Evolutionary conservation across 805 yeast species (phyloP), one percentile per base, ranked within the genome.

Genomic region (Saccharomycopsis amapae): DNA sequence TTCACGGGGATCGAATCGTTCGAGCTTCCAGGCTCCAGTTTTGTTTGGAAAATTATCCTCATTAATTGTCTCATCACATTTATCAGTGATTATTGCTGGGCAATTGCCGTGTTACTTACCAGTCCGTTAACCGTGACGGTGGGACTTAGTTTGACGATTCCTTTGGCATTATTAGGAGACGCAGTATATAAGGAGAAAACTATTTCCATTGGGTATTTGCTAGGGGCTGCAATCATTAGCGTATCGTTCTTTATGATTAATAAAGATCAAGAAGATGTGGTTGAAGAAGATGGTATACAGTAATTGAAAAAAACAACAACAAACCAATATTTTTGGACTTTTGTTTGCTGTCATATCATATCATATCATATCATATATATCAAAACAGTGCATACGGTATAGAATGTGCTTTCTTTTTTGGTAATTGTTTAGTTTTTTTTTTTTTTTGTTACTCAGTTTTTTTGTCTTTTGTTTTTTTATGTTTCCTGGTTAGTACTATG

Each of bases 91-190:
- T 88, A 82, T 56, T 79, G 94, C 57, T 93, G 98, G 98, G 96
- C 95, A 28, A 78, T 86, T 52, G 95, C 97, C 0, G 93, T 89
- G 77, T 71, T 93, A 26, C 67, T 93, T 58, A 93, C 98, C 1
- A 82, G 93, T 37, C 98, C 98, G 1, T 68, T 93, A 53, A 89
- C 96, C 0, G 97, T 90, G 2, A 93, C 98, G 0, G 95, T 93
- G 9, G 98, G 98, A 0, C 69, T 93, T 25, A 82, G 95, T 18
- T 76, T 89, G 49, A 90, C 97, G 0, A 93, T 93, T 17, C 98
- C 98, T 2, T 73, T 93, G 42, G 95, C 97, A 0, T 85, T 93
- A 85, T 62, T 87, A 26, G 96, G 96, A 25, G 98, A 93, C 60
- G 71, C 87, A 61, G 46, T 87, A 4, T 67, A 88, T 53, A 82